phyloP scores from a whole-genome alignment of 129 eudicot genomes.

The Artemisia annua region DNA sequence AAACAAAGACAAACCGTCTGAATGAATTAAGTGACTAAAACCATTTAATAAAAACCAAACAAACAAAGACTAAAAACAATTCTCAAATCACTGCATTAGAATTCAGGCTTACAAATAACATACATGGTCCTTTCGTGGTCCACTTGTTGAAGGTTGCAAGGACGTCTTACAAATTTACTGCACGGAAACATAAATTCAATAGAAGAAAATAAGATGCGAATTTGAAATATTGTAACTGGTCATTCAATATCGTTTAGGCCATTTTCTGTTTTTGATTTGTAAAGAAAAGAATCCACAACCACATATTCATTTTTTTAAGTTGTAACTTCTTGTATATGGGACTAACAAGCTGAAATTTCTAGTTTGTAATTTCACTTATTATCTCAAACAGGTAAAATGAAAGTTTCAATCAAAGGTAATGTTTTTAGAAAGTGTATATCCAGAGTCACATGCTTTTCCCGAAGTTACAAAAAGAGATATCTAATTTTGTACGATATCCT shows the following conservation, averaged over 20 bases:
- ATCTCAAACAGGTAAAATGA: no score
- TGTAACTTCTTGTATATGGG: no score
- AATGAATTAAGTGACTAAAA: slow-evolving; percentile 33
- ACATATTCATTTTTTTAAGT: background rate
- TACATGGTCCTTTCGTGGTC: slow-evolving; percentile 24
- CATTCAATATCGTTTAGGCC: no score
- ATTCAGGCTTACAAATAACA: slow-evolving; percentile 30
- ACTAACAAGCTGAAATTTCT: no score
- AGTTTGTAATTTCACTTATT: no score
- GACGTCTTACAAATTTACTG: slow-evolving; percentile 31
- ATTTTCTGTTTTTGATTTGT: background rate
- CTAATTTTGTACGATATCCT: no score
- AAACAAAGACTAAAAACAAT: slow-evolving; percentile 28
- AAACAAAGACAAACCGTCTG: background rate
- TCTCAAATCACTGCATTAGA: slow-evolving; percentile 19
- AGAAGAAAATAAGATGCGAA: background rate
- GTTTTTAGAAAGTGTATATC: no score
- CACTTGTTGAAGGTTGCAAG: slow-evolving; percentile 21
- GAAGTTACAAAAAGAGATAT: no score
- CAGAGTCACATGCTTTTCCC: no score
- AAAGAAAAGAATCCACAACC: background rate
- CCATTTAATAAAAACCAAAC: slow-evolving; percentile 18
- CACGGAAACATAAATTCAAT: slow-evolving; percentile 3
- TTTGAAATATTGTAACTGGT: no score
- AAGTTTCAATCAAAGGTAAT: no score